A percentile compares a stretch with the other conserved stretches of the same genome.
Conservation (phyloP, 176 grass and related monocot species). For the Avena sativa region DNA sequence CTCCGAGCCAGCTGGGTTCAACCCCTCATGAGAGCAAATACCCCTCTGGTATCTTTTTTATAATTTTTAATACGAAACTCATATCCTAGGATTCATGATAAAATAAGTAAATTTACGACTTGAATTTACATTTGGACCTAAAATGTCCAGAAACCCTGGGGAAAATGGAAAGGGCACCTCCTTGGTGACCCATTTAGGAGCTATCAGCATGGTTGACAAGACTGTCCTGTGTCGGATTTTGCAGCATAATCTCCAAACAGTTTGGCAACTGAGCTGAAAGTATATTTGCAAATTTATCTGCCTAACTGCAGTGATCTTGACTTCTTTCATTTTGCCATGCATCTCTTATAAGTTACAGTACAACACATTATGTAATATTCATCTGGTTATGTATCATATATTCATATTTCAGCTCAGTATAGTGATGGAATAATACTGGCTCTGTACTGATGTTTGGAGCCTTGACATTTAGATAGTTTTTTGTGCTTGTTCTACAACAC, state of each 20-base stretch:
- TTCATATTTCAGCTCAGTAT: constrained; percentile 9
- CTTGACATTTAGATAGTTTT: neutral
- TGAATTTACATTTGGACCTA: constrained; percentile 2
- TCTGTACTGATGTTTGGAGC: neutral
- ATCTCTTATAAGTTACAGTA: neutral
- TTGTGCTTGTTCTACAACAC: constrained; percentile 14
- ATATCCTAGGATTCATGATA: constrained; percentile 3
- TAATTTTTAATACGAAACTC: neutral
- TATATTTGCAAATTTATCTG: neutral
- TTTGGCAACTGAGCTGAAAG: neutral
- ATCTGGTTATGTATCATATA: neutral
- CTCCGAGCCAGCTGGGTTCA: neutral
- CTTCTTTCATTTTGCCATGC: neutral
- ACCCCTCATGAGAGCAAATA: neutral
- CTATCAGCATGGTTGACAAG: neutral
- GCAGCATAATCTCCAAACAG: neutral
- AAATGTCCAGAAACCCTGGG: neutral
- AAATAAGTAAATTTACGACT: neutral
- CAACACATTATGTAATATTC: neutral
- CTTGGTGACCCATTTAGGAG: neutral
- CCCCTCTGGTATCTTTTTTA: neutral
- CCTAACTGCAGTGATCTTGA: constrained; percentile 2
- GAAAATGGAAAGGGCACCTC: neutral
- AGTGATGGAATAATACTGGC: neutral
- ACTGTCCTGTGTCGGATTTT: neutral